These are phyloP conservation scores for Penicillium sumatraense DNA, from an alignment of 2,329 filamentous ascomycete genomes.

Conservation along the genomic window DNA sequence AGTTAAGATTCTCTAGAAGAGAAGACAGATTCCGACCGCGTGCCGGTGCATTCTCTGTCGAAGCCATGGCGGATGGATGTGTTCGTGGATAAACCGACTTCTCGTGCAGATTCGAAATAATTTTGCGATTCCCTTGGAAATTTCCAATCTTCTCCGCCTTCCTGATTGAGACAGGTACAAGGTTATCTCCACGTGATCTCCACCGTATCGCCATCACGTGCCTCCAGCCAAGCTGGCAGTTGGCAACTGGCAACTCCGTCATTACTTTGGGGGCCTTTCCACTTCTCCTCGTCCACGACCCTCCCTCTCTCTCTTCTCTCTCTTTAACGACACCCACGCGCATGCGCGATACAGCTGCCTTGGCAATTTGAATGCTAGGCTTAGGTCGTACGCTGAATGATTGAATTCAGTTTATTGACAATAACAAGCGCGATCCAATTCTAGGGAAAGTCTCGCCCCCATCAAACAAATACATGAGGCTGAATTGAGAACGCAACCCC, in stretches of 20 bases:
- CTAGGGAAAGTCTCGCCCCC: neutral
- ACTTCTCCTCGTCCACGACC: neutral
- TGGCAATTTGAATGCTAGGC: neutral
- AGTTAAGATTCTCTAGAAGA: conserved; percentile 40
- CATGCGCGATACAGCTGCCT: neutral
- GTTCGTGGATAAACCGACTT: neutral
- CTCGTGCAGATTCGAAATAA: neutral
- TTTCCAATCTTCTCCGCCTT: conserved; percentile 11
- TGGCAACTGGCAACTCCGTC: neutral
- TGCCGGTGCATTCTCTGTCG: conserved; percentile 23
- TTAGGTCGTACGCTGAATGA: neutral
- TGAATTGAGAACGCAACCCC: conserved; percentile 20
- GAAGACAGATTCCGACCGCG: conserved; percentile 32
- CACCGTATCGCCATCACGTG: conserved; percentile 11
- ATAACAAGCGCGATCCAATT: too few species aligned
- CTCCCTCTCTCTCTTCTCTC: too few species aligned
- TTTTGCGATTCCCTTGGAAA: conserved; percentile 8
- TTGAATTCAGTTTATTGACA: neutral
- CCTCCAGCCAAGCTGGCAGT: neutral
- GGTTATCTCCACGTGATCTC: conserved; percentile 19
- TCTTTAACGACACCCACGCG: neutral
- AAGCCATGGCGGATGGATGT: conserved; percentile 27
- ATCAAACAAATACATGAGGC: conserved; percentile 16
- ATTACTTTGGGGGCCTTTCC: neutral
- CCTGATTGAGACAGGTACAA: neutral